Conservation (phyloP, 768 basidiomycete species). For the Rhodosporidiobolus odoratus region DNA sequence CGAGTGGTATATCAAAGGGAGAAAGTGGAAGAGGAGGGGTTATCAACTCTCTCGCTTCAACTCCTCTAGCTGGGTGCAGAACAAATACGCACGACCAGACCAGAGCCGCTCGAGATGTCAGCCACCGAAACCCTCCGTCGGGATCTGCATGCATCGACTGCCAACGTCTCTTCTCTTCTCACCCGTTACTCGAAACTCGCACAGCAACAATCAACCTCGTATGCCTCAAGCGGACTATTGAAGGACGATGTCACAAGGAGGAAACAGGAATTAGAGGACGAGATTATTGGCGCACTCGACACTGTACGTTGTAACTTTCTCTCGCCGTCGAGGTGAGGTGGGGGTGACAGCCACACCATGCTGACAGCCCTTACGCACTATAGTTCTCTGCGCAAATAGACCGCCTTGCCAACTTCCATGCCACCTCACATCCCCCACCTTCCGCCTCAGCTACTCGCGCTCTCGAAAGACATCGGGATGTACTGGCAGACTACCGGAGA, state of each 20-base stretch:
- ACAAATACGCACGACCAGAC: no score
- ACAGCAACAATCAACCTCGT: conserved; percentile 48
- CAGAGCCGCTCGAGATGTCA: no score
- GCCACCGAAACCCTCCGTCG: conserved; percentile 85
- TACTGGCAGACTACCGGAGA: conserved; percentile 76
- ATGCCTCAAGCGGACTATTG: conserved; percentile 53
- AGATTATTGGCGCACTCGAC: conserved; percentile 75
- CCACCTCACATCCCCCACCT: conserved; percentile 57
- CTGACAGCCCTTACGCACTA: neutral
- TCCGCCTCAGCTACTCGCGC: conserved; percentile 78
- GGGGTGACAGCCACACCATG: neutral
- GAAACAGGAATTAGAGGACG: conserved; percentile 66
- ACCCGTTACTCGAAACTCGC: conserved; percentile 85
- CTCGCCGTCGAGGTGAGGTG: conserved; percentile 13
- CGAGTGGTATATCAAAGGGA: no score
- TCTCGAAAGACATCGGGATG: conserved; percentile 82
- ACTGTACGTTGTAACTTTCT: conserved; percentile 57
- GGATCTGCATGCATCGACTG: conserved; percentile 88
- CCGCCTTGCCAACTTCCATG: conserved; percentile 56
- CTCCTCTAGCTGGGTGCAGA: no score
- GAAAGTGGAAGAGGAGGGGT: no score
- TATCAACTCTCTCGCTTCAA: no score
- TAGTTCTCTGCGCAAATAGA: conserved; percentile 75
- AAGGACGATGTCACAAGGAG: conserved; percentile 47
- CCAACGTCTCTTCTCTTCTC: conserved; percentile 82